Evolutionary conservation across 1,284 basidiomycete species (phyloP).

Genomic region (Kalmanozyma brasiliensis): DNA sequence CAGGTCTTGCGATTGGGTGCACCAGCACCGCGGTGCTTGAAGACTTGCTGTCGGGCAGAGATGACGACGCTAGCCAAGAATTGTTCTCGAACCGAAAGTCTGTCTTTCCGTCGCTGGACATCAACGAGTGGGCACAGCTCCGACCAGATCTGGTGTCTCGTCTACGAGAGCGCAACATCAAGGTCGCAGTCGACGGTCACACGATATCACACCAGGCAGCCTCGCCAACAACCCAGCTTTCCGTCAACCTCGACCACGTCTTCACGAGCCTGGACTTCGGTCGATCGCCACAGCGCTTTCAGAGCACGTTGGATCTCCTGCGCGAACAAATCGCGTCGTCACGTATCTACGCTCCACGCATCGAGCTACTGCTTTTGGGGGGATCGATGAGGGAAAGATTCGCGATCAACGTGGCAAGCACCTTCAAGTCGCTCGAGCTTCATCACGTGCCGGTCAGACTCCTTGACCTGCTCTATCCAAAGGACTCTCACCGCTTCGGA

Average conservation of each 20-base stretch:
- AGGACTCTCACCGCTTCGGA: conserved; percentile 24
- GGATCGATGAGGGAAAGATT: conserved; percentile 13
- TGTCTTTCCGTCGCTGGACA: conserved; percentile 2
- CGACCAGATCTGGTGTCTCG: neutral
- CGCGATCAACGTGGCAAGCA: neutral
- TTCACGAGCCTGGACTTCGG: conserved; percentile 13
- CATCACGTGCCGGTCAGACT: conserved; percentile 13
- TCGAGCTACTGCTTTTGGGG: conserved; percentile 22
- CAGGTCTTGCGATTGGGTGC: conserved; percentile 1
- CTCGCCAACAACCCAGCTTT: neutral
- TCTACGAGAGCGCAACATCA: conserved; percentile 10
- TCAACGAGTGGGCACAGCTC: conserved; percentile 1
- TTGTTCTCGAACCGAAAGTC: conserved; percentile 1
- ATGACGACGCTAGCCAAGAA: neutral
- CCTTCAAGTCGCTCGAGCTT: conserved; percentile 4
- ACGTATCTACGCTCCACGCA: conserved; percentile 12
- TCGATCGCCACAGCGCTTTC: conserved; percentile 15
- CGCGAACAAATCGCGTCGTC: conserved; percentile 8
- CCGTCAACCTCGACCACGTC: conserved; percentile 10
- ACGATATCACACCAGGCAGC: neutral
- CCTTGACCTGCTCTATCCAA: conserved; percentile 22
- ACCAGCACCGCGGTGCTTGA: neutral
- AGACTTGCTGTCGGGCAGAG: neutral
- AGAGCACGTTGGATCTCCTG: conserved; percentile 3
- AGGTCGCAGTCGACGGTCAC: neutral